phyloP scores from a whole-genome alignment of 495 filamentous ascomycete genomes.

The Tuber microsphaerosporum region DNA sequence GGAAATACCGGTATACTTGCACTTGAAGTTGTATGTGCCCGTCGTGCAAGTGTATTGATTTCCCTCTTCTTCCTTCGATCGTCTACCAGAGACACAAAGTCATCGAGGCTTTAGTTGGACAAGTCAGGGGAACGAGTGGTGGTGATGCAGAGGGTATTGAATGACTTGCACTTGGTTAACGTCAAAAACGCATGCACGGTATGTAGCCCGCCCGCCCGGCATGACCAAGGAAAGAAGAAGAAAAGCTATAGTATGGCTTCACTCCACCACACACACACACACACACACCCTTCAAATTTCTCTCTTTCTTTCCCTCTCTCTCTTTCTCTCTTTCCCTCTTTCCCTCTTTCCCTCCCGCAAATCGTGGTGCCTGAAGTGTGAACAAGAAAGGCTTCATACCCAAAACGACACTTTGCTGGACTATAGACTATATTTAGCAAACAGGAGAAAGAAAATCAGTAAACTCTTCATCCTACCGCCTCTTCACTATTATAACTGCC shows the following conservation, averaged over 20 bases:
- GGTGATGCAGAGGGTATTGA: background rate
- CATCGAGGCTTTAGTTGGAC: background rate
- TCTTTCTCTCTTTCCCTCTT: background rate
- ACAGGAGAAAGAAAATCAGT: background rate
- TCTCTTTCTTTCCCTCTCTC: background rate
- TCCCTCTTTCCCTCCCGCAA: background rate
- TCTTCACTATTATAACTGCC: background rate
- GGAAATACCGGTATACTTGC: background rate
- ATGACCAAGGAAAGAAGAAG: background rate
- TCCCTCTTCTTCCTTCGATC: conserved; percentile 3
- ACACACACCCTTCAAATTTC: background rate
- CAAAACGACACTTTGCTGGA: background rate
- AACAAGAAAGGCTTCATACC: background rate
- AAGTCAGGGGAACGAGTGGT: background rate
- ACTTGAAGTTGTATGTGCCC: background rate
- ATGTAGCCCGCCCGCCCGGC: background rate
- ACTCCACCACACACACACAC: background rate
- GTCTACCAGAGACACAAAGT: conserved; percentile 6
- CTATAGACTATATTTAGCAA: too few relatives aligned
- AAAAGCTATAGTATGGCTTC: background rate
- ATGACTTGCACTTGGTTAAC: background rate
- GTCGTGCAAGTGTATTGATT: background rate
- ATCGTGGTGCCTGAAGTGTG: background rate
- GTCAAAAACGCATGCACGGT: background rate
- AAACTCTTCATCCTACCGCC: background rate